These are phyloP conservation scores for Hordeum vulgare DNA, from an alignment of 176 grass and related monocot genomes.

Conservation along the genomic window DNA sequence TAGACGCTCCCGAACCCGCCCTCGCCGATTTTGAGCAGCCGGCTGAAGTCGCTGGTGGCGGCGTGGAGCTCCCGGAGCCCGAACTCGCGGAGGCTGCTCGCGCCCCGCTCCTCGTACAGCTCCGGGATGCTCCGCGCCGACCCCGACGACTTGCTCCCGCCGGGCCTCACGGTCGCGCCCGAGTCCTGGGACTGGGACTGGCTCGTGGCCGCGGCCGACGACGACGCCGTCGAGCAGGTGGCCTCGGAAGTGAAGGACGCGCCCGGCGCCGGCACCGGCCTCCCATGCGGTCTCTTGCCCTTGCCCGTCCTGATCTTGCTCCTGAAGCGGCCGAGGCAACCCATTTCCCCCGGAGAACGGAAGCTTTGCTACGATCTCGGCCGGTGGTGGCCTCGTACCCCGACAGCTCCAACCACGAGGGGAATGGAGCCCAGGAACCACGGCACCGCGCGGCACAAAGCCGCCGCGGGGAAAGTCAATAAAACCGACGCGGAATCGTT, in stretches of 20 bases:
- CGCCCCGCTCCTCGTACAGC: slow-evolving; percentile 61
- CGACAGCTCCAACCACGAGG: background rate
- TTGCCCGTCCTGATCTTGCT: background rate
- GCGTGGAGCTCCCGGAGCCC: slow-evolving; percentile 50
- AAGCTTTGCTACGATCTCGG: background rate
- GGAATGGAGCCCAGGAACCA: background rate
- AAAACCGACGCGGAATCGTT: background rate
- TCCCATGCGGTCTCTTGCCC: background rate
- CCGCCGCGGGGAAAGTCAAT: background rate
- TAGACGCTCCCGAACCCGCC: slow-evolving; percentile 79
- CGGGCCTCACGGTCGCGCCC: background rate
- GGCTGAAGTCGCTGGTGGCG: slow-evolving; percentile 65
- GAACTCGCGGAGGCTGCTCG: slow-evolving; percentile 41
- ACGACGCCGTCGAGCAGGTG: slow-evolving; percentile 4
- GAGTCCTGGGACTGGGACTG: slow-evolving; percentile 28
- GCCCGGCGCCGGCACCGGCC: background rate
- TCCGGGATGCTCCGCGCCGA: slow-evolving; percentile 61
- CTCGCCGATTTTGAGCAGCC: slow-evolving; percentile 70
- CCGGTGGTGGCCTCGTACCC: background rate
- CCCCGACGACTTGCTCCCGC: slow-evolving; percentile 36
- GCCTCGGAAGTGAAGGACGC: background rate
- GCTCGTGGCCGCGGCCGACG: slow-evolving; percentile 20
- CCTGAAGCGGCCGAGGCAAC: slow-evolving; percentile 32
- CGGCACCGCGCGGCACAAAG: background rate
- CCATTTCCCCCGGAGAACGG: slow-evolving; percentile 15